Percentiles rank a stretch among this genome's conserved stretches.
Conservation (phyloP, 2,329 filamentous ascomycete genomes). For the Epichloe hybrida region DNA sequence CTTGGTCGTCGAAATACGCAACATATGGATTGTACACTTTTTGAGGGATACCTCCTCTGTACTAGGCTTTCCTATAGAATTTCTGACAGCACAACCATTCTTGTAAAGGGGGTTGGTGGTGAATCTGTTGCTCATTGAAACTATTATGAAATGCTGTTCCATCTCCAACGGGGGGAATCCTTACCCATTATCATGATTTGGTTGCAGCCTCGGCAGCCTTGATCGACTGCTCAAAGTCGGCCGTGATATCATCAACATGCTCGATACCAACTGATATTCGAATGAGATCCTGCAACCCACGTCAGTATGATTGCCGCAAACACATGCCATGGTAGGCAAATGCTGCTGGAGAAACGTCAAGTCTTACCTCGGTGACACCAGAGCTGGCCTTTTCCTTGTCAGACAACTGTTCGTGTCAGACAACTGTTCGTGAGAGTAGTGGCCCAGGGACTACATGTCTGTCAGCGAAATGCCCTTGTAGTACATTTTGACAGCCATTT, state of each 20-base stretch:
- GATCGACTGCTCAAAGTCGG: slow-evolving; percentile 88
- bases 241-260: slow-evolving; percentile 94
- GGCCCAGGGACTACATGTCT: slow-evolving; percentile 52
- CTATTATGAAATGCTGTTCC: neutral
- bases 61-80: no score
- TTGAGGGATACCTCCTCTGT: no score
- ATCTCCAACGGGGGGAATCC: neutral
- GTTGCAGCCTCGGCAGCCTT: slow-evolving; percentile 39
- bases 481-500: neutral
- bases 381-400: slow-evolving; percentile 69
- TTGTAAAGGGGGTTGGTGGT: no score
- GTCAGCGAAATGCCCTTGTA: neutral
- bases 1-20: no score
- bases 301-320: neutral
- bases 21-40: no score
- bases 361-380: slow-evolving; percentile 60
- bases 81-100: no score
- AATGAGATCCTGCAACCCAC: slow-evolving; percentile 55
- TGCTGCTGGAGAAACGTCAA: neutral
- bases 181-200: neutral
- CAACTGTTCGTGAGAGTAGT: slow-evolving; percentile 85
- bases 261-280: slow-evolving; percentile 92
- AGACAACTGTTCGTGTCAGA: slow-evolving; percentile 73
- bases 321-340: neutral
- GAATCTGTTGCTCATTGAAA: no score